These are phyloP conservation scores for Mucor plumbeus DNA, from an alignment of 371 early-diverging fungal species.

Conservation along the genomic window DNA sequence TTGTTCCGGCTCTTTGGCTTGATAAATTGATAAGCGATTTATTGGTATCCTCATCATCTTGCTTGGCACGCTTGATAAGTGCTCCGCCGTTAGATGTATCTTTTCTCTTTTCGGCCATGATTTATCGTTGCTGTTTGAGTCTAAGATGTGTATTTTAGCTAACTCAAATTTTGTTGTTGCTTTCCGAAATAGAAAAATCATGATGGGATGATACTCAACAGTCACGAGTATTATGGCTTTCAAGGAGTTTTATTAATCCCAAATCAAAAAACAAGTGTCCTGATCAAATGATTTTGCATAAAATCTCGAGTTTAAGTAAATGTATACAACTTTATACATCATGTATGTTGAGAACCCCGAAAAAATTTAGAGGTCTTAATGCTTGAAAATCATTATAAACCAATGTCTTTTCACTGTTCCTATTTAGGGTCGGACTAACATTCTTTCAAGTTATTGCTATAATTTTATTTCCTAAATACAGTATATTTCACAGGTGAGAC, in stretches of 20 bases:
- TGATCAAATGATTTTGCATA: too few species aligned
- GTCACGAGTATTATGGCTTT: not conserved
- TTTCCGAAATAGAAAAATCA: not conserved
- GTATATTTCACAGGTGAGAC: too few species aligned
- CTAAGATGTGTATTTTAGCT: not conserved
- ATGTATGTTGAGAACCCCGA: too few species aligned
- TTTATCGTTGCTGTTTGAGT: not conserved
- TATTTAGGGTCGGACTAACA: too few species aligned
- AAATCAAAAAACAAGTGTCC: not conserved
- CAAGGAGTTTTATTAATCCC: not conserved
- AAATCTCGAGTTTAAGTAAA: not conserved
- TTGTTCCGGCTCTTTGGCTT: conserved; percentile 55
- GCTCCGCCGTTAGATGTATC: conserved; percentile 36
- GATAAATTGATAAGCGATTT: conserved; percentile 55
- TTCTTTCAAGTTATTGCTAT: too few species aligned
- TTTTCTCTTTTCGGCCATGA: conserved; percentile 38
- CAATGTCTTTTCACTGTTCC: too few species aligned
- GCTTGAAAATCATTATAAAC: too few species aligned
- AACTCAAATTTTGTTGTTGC: conserved; percentile 3
- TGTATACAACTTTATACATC: not conserved
- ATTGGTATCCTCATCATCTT: conserved; percentile 39
- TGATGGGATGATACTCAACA: not conserved
- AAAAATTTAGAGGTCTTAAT: too few species aligned
- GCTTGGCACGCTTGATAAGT: conserved; percentile 63
- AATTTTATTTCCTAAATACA: too few species aligned